Conservation (phyloP, 2,329 filamentous ascomycete species). For the Furcasterigmium sp. region DNA sequence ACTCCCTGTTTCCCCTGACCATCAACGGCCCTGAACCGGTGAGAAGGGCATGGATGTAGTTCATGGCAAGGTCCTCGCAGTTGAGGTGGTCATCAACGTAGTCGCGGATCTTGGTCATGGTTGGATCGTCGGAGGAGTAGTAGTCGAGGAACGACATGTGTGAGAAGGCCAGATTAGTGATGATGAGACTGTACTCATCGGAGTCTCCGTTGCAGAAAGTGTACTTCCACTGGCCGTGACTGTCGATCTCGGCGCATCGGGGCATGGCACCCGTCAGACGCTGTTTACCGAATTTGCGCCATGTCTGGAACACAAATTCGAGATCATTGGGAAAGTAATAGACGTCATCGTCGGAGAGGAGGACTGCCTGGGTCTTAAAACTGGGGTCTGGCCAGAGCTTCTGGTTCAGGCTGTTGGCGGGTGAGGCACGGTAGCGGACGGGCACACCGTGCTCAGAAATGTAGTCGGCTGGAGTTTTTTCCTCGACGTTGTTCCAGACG, state of each 20-base stretch:
- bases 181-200: conserved; percentile 27
- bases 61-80: conserved; percentile 34
- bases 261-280: conserved; percentile 28
- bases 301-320: conserved; percentile 33
- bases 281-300: conserved; percentile 30
- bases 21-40: conserved; percentile 27
- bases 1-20: conserved; percentile 24
- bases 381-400: conserved; percentile 29
- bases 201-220: conserved; percentile 21
- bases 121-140: conserved; percentile 28
- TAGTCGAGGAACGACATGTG: conserved; percentile 32
- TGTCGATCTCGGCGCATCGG: conserved; percentile 23
- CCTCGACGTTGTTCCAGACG: conserved; percentile 30
- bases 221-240: conserved; percentile 23
- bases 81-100: conserved; percentile 32
- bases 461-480: conserved; percentile 19
- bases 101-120: conserved; percentile 22
- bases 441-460: conserved; percentile 21
- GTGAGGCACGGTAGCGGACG: conserved; percentile 26
- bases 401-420: conserved; percentile 28
- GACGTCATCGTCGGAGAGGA: conserved; percentile 33
- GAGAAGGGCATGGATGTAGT: conserved; percentile 26
- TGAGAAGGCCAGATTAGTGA: conserved; percentile 30
- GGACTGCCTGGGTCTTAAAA: conserved; percentile 31
- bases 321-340: conserved; percentile 30